Conservation (phyloP, 495 filamentous ascomycete species). For the Friedmanniomyces endolithicus region DNA sequence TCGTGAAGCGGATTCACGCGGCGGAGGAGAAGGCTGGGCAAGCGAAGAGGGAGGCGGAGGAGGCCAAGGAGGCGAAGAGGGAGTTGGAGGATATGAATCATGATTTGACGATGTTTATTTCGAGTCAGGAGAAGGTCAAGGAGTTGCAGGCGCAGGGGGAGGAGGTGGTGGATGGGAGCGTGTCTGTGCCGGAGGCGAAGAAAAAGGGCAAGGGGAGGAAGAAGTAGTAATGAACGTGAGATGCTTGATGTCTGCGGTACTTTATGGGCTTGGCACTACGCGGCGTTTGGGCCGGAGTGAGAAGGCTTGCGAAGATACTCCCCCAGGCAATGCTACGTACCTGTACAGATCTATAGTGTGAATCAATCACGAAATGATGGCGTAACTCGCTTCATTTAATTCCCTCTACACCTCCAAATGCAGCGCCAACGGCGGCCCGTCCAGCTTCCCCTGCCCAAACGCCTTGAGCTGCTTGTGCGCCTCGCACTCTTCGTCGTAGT, state of each 20-base stretch:
- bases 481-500: constrained; percentile 51
- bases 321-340: not conserved
- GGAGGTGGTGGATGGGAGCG: constrained; percentile 41
- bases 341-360: not conserved
- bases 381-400: no score
- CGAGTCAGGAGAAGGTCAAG: constrained; percentile 66
- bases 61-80: constrained; percentile 42
- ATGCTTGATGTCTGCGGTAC: no score
- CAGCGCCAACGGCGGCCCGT: constrained; percentile 17
- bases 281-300: not conserved
- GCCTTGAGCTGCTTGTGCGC: constrained; percentile 51
- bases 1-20: constrained; percentile 65
- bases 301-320: constrained; percentile 11
- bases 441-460: constrained; percentile 24
- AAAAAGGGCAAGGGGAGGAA: constrained; percentile 43
- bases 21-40: constrained; percentile 35
- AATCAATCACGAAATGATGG: no score
- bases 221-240: no score
- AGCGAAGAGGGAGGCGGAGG: constrained; percentile 36
- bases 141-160: constrained; percentile 44
- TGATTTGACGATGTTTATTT: constrained; percentile 86
- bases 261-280: not conserved
- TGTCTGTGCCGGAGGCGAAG: constrained; percentile 40
- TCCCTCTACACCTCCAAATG: constrained; percentile 12
- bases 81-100: constrained; percentile 73